Percentiles rank a stretch among this genome's conserved stretches.
Evolutionary conservation across 2,329 filamentous ascomycete species (phyloP).

Genomic region (Sarocladium kiliense): DNA sequence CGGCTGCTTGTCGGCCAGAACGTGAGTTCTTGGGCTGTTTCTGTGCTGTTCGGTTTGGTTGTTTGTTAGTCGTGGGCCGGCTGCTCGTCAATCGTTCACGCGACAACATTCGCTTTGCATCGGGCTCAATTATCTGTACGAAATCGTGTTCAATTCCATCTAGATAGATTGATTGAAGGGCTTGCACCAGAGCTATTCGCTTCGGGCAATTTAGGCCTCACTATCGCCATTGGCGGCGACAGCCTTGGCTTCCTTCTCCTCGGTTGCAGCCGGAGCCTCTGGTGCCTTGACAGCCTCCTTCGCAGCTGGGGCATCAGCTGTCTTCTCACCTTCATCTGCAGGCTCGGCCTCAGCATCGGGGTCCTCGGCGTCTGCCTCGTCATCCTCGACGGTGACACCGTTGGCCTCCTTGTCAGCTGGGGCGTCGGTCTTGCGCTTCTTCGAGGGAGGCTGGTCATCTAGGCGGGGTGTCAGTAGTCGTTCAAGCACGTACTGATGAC

Average conservation of each 20-base stretch:
- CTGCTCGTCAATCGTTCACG: background rate
- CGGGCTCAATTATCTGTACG: background rate
- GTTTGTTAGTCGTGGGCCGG: no score
- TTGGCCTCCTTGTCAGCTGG: conserved; percentile 21
- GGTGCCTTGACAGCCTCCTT: conserved; percentile 23
- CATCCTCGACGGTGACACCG: conserved; percentile 21
- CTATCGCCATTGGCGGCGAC: conserved; percentile 15
- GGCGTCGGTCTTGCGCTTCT: conserved; percentile 45
- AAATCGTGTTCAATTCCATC: background rate
- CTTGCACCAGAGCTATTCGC: background rate
- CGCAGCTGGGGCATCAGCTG: conserved; percentile 17
- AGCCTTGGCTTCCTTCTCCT: conserved; percentile 13
- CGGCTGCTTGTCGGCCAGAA: no score
- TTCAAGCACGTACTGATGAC: background rate
- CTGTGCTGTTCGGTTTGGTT: no score
- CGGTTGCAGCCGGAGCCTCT: conserved; percentile 14
- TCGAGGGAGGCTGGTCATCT: conserved; percentile 40
- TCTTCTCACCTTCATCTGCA: conserved; percentile 17
- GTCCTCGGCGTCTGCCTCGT: conserved; percentile 18
- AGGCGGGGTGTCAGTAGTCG: background rate
- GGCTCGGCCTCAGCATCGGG: conserved; percentile 18
- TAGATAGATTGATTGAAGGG: background rate
- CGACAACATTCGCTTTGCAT: background rate
- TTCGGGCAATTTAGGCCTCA: conserved; percentile 11
- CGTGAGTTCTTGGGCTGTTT: no score